Conservation (phyloP, 345 rosid species). For the Brassica carinata region DNA sequence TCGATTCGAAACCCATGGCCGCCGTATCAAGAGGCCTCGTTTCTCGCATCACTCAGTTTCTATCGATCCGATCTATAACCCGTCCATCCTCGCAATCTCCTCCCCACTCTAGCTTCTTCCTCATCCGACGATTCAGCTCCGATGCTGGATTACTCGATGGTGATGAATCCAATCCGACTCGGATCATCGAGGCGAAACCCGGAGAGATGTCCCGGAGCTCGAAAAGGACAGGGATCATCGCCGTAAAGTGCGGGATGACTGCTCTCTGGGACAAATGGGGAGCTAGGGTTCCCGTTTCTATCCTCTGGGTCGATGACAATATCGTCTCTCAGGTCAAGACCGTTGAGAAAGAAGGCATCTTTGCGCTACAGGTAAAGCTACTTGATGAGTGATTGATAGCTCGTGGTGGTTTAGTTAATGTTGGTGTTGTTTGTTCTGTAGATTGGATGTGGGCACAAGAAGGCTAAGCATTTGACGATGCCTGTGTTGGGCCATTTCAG, state of each 20-base stretch:
- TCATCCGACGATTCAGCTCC: slow-evolving; percentile 46
- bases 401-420: slow-evolving; percentile 30
- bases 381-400: slow-evolving; percentile 12
- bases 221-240: slow-evolving; percentile 80
- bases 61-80: slow-evolving; percentile 22
- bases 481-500: slow-evolving; percentile 98
- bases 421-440: slow-evolving; percentile 53
- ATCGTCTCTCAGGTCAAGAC: slow-evolving; percentile 95
- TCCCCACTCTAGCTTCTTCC: slow-evolving; percentile 23
- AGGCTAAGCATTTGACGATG: slow-evolving; percentile 84
- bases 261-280: slow-evolving; percentile 99
- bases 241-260: slow-evolving; percentile 89
- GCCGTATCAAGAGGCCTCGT: slow-evolving; percentile 71
- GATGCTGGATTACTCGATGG: slow-evolving; percentile 46
- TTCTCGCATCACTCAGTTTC: slow-evolving; percentile 55
- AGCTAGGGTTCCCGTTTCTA: slow-evolving; percentile 69
- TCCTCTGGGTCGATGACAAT: slow-evolving; percentile 90
- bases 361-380: slow-evolving; percentile 70
- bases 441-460: slow-evolving; percentile 96
- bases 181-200: slow-evolving; percentile 62
- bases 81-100: slow-evolving; percentile 18
- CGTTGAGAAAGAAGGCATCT: slow-evolving; percentile 83
- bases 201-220: slow-evolving; percentile 65
- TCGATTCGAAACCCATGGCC: slow-evolving; percentile 47
- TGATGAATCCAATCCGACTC: slow-evolving; percentile 37